Conservation (phyloP, 2,329 filamentous ascomycete genomes). For the Monosporascus ibericus region DNA sequence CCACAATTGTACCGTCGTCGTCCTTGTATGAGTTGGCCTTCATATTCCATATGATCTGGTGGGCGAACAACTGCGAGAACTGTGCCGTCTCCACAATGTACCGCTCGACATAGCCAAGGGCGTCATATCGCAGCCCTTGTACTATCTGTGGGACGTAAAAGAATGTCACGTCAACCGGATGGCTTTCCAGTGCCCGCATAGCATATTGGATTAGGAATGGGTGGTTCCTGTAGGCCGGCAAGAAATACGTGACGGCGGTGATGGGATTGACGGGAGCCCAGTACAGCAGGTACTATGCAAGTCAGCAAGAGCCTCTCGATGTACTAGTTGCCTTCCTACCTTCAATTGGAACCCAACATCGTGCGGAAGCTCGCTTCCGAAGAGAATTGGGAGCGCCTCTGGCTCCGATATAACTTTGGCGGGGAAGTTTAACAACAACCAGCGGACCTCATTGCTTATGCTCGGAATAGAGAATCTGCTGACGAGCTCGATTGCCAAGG, state of each 20-base stretch:
- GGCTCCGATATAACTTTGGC: conserved; percentile 76
- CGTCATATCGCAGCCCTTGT: conserved; percentile 88
- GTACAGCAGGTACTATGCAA: conserved; percentile 71
- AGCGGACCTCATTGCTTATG: conserved; percentile 70
- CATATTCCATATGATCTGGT: conserved; percentile 99
- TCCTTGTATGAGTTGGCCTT: conserved; percentile 99
- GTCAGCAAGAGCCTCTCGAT: conserved; percentile 19
- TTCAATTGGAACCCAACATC: conserved; percentile 84
- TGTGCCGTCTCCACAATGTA: conserved; percentile 97
- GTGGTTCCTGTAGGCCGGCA: conserved; percentile 85
- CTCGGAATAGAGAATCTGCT: conserved; percentile 72
- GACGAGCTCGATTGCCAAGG: conserved; percentile 79
- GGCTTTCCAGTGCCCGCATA: conserved; percentile 88
- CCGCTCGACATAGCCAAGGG: conserved; percentile 86
- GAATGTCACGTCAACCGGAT: conserved; percentile 95
- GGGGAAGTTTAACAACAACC: conserved; percentile 74
- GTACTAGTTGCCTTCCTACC: conserved; percentile 35
- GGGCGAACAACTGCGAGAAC: conserved; percentile 95
- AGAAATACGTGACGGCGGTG: conserved; percentile 86
- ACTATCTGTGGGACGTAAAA: conserved; percentile 99
- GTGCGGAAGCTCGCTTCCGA: conserved; percentile 67
- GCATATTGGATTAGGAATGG: conserved; percentile 94
- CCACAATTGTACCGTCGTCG: conserved; percentile 78
- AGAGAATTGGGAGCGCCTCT: conserved; percentile 74
- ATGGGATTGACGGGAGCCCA: conserved; percentile 92